A percentile compares a stretch with the other conserved stretches of the same genome.
These are phyloP conservation scores for Oxalis stricta DNA, from an alignment of 441 rosid genomes.

Conservation along the genomic window DNA sequence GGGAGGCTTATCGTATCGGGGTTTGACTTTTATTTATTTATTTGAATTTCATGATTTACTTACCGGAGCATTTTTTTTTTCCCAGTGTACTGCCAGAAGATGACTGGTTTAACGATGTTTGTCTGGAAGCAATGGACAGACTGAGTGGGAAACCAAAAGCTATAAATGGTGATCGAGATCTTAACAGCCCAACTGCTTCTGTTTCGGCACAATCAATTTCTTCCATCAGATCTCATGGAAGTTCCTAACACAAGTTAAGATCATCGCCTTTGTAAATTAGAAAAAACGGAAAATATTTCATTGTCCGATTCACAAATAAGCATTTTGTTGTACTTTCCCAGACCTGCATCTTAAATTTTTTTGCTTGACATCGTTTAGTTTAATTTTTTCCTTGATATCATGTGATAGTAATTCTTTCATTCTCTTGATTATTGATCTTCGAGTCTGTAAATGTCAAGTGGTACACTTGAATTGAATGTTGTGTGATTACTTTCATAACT, in stretches of 20 bases:
- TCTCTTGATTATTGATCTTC: no score
- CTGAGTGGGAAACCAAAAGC: conserved; percentile 73
- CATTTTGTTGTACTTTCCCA: no score
- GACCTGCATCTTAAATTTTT: no score
- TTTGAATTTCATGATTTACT: not conserved
- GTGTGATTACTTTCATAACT: no score
- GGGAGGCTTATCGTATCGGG: no score
- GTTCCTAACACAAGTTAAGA: conserved; percentile 26
- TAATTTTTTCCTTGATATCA: no score
- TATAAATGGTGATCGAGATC: conserved; percentile 55
- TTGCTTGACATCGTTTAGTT: no score
- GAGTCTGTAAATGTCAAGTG: no score
- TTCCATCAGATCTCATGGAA: conserved; percentile 86
- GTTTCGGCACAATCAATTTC: conserved; percentile 94
- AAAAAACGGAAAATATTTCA: conserved; percentile 13
- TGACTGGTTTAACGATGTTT: conserved; percentile 79
- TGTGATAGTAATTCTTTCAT: no score
- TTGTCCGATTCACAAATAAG: no score
- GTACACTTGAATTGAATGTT: no score
- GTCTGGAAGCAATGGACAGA: conserved; percentile 71
- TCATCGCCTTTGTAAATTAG: conserved; percentile 24
- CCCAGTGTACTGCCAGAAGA: conserved; percentile 80
- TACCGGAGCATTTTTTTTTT: conserved; percentile 7
- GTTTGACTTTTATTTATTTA: no score
- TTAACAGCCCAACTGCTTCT: conserved; percentile 87